phyloP scores from a whole-genome alignment of 2,329 filamentous ascomycete genomes.

The Neonectria punicea region DNA sequence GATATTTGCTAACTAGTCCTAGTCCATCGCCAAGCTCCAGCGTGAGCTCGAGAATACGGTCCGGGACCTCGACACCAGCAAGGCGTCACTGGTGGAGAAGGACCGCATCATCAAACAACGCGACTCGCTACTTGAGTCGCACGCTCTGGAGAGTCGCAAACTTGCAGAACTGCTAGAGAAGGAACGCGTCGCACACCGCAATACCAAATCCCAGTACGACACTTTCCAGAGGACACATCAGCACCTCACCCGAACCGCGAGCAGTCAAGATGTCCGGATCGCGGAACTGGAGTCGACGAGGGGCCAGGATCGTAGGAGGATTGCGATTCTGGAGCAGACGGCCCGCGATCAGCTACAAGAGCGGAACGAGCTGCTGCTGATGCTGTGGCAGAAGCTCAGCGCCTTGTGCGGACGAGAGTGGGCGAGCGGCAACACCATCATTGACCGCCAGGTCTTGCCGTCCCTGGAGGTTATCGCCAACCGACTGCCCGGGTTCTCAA shows the following conservation, averaged over 20 bases:
- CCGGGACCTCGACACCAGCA: slow-evolving; percentile 82
- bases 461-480: slow-evolving; percentile 87
- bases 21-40: slow-evolving; percentile 88
- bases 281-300: slow-evolving; percentile 86
- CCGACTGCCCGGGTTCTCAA: slow-evolving; percentile 87
- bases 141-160: slow-evolving; percentile 86
- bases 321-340: slow-evolving; percentile 79
- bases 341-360: slow-evolving; percentile 90
- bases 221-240: slow-evolving; percentile 88
- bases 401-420: slow-evolving; percentile 90
- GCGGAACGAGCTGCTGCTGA: slow-evolving; percentile 86
- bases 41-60: slow-evolving; percentile 86
- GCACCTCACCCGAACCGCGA: slow-evolving; percentile 85
- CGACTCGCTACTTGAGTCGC: slow-evolving; percentile 87
- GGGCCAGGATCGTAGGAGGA: slow-evolving; percentile 79
- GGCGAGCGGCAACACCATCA: slow-evolving; percentile 87
- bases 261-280: slow-evolving; percentile 85
- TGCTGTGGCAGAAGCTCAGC: slow-evolving; percentile 91
- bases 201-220: slow-evolving; percentile 89
- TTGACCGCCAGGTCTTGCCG: slow-evolving; percentile 85
- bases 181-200: slow-evolving; percentile 84
- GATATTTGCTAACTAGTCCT: slow-evolving; percentile 29
- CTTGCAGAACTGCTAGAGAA: slow-evolving; percentile 90
- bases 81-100: slow-evolving; percentile 85
- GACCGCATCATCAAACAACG: slow-evolving; percentile 90